Evolutionary conservation across 441 rosid genomes (phyloP).

Genomic region (Arabidopsis hybrid): DNA sequence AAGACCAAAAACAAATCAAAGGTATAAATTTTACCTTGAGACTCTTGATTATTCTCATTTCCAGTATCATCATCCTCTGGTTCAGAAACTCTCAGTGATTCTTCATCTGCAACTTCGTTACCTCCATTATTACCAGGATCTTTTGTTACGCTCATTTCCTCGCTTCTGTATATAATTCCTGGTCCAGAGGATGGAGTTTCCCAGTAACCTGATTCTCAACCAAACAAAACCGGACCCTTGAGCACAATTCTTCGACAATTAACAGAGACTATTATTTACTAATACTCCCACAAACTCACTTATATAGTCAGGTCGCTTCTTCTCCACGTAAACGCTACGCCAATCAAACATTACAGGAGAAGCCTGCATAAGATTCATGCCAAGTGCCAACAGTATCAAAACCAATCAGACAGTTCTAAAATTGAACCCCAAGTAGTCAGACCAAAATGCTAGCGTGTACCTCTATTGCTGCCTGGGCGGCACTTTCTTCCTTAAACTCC

Average conservation of each 20-base stretch:
- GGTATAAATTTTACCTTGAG: background rate
- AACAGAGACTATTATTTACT: background rate
- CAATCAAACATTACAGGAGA: background rate
- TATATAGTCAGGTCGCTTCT: background rate
- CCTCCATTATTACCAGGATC: background rate
- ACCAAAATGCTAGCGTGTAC: background rate
- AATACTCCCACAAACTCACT: conserved; percentile 6
- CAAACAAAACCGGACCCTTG: background rate
- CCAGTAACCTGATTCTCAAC: conserved; percentile 12
- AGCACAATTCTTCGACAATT: background rate
- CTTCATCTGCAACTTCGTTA: background rate
- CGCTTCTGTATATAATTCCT: background rate
- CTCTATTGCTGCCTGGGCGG: background rate
- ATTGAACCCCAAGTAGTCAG: background rate
- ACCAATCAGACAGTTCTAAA: background rate
- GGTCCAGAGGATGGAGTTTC: background rate
- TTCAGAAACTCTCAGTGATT: background rate
- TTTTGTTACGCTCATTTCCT: background rate
- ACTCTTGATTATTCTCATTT: background rate
- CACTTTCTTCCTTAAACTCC: background rate
- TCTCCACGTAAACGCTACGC: background rate
- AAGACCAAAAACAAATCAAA: background rate
- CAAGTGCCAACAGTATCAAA: conserved; percentile 1
- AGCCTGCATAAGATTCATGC: background rate
- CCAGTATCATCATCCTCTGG: background rate